phyloP scores from a whole-genome alignment of 768 basidiomycete genomes.

The Boletellus ananiceps region DNA sequence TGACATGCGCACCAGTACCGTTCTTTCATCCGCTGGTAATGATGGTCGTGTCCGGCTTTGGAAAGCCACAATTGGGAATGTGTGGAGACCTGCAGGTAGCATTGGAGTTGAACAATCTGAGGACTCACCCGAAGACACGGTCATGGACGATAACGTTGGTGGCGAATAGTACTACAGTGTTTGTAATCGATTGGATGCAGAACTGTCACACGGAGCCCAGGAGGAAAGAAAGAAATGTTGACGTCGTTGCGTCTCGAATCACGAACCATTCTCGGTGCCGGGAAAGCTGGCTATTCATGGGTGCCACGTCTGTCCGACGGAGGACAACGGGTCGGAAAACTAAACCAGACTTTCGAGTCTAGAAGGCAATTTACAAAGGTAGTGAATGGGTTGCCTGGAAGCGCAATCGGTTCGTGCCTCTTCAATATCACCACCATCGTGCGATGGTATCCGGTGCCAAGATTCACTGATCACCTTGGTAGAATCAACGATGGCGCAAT shows the following conservation, averaged over 20 bases:
- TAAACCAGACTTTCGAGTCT: too few relatives aligned
- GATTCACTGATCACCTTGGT: not conserved
- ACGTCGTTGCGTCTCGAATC: not conserved
- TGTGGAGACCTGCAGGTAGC: conserved; percentile 80
- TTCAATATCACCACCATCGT: too few relatives aligned
- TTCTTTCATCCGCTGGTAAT: conserved; percentile 80
- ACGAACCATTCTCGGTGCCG: not conserved
- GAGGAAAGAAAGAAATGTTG: not conserved
- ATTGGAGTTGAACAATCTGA: conserved; percentile 76
- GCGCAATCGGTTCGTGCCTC: too few relatives aligned
- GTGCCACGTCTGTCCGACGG: too few relatives aligned
- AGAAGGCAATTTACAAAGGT: too few relatives aligned
- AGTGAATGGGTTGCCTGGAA: too few relatives aligned
- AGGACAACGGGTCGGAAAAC: too few relatives aligned
- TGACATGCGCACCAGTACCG: conserved; percentile 48
- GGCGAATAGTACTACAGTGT: conserved; percentile 27
- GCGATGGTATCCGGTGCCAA: not conserved
- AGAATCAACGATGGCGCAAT: conserved; percentile 17
- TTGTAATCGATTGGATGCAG: not conserved
- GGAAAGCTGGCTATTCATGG: too few relatives aligned
- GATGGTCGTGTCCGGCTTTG: conserved; percentile 79
- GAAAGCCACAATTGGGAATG: conserved; percentile 79
- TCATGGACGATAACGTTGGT: conserved; percentile 40
- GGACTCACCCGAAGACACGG: conserved; percentile 41
- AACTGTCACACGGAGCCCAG: not conserved